Base-by-base conservation (phyloP, 139 green algal genomes). In the Picochlorum sp. region DNA sequence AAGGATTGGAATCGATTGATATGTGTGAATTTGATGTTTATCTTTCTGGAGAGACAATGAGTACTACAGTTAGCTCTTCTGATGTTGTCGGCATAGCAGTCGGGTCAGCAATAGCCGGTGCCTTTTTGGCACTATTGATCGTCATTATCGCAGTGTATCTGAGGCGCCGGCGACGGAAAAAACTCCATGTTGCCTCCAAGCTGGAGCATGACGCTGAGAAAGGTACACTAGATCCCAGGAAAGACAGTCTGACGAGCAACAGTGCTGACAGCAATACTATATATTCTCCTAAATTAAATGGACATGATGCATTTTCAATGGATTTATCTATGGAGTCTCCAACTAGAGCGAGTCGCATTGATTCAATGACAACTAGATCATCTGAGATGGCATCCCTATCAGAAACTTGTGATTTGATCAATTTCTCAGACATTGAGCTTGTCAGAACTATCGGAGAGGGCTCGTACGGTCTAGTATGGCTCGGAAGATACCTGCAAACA, bases 391-490 rank as follows among this genome's bases (percentile, higher is more conserved):
- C 39, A 47, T 26, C 20, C 12, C 22, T 47, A 5, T 26, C 39
- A 20, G 20, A 16, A 7, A 47, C 39, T 4, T 47, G 20, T 47
- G 39, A 47, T 2, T 26, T 61, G 13, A 49, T 69, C 28, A 30
- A 70, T 44, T 59, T 70, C 18, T 30, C 33, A 10, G 68, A 74
- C 16, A 50, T 76, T 14, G 25, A 59, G 41, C 57, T 76, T 16
- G 32, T 69, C 18, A 22, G 37, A 22, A 51, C 29, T 9, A 60
- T 76, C 0, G 68, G 68, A 2, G 63, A 74, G 37, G 68, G 68
- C 7, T 64, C 56, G 3, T 76, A 72, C 59, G 68, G 68, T 5
- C 31, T 55, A 37, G 67, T 76, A 3, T 74, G 57, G 63, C 55
- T 69, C 5, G 68, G 52, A 16, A 26, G 37, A 22, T 71, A 64